Conservation (phyloP, 2,329 filamentous ascomycete genomes). For the Fusarium agapanthi region DNA sequence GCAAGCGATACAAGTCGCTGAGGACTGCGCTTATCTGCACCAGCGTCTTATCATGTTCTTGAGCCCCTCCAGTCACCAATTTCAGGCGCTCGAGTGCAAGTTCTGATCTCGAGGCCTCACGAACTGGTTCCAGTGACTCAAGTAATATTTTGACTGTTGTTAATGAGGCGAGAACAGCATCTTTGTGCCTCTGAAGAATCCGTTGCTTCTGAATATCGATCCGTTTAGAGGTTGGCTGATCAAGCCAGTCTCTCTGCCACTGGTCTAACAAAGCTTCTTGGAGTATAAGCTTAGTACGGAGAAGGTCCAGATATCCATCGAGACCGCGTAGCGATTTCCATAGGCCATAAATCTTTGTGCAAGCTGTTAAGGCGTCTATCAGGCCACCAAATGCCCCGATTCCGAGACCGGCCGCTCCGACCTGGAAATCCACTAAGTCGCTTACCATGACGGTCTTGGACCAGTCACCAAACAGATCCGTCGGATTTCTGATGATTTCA, state of each 20-base stretch:
- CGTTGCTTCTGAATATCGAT: not conserved
- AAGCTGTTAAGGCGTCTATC: not conserved
- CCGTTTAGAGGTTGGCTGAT: not conserved
- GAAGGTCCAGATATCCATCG: not conserved
- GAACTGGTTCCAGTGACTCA: not conserved
- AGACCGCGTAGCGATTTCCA: not conserved
- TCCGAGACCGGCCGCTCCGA: not conserved
- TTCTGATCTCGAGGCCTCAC: not conserved
- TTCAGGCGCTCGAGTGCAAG: not conserved
- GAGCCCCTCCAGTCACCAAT: not conserved
- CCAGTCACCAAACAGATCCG: not conserved
- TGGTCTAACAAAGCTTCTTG: not conserved
- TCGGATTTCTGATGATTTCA: too few species aligned
- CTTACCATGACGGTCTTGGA: not conserved
- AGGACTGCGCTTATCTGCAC: not conserved
- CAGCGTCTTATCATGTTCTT: not conserved
- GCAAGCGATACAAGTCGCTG: not conserved
- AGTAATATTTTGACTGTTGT: not conserved
- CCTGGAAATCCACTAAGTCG: not conserved
- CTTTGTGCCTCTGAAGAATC: not conserved
- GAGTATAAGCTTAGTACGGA: not conserved
- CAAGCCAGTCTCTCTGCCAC: slow-evolving; percentile 8
- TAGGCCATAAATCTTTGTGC: not conserved
- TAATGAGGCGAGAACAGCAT: not conserved
- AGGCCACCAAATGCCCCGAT: not conserved